These are phyloP conservation scores for Paralagenidium karlingii DNA, from an alignment of 352 stramenopile species.

Conservation along the genomic window DNA sequence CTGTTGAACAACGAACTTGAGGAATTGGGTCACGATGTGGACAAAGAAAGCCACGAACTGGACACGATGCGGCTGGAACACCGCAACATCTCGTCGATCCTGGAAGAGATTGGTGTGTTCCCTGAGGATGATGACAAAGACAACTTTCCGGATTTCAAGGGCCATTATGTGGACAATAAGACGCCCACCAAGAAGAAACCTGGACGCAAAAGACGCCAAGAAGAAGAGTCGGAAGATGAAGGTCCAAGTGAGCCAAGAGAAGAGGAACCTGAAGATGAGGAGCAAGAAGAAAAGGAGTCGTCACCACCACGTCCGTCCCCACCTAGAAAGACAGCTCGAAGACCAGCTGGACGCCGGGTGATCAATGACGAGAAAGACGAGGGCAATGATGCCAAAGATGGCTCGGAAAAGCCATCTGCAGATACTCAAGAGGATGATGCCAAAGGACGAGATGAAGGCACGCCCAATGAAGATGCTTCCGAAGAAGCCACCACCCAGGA, in stretches of 20 bases:
- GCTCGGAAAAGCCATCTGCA: conserved; percentile 28
- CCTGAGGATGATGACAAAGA: conserved; percentile 35
- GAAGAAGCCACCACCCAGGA: background rate
- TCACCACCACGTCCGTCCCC: background rate
- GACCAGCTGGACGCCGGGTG: conserved; percentile 1
- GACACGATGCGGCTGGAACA: conserved; percentile 21
- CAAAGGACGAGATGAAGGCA: conserved; percentile 16
- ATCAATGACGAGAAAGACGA: conserved; percentile 8
- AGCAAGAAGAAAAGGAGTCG: conserved; percentile 2
- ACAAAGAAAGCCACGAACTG: conserved; percentile 29
- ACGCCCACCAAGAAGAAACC: conserved; percentile 23
- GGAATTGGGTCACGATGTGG: conserved; percentile 50
- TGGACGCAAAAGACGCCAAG: conserved; percentile 4
- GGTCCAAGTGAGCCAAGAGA: conserved; percentile 5
- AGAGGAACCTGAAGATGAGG: background rate
- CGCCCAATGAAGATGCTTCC: background rate
- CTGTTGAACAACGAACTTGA: conserved; percentile 40
- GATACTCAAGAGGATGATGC: conserved; percentile 85
- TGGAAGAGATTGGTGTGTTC: conserved; percentile 60
- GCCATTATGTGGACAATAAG: conserved; percentile 34
- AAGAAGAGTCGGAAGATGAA: conserved; percentile 12
- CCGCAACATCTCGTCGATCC: conserved; percentile 38
- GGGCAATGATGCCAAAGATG: conserved; percentile 9
- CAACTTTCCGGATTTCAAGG: conserved; percentile 29
- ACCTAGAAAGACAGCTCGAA: background rate